Conservation (phyloP, 306 rosid species). For the Ormosia emarginata region DNA sequence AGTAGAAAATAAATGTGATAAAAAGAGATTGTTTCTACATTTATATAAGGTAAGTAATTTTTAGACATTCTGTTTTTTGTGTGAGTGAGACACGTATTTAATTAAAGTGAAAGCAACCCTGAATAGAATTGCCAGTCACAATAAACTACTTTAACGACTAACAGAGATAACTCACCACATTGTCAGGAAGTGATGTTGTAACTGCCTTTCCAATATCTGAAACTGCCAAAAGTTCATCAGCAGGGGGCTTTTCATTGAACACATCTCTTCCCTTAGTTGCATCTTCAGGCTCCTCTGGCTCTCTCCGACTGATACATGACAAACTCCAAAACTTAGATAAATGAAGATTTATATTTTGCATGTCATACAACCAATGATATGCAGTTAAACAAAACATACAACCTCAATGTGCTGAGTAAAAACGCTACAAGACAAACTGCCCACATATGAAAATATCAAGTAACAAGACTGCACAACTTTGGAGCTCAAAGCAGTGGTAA, state of each 20-base stretch:
- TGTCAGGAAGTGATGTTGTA: conserved; percentile 94
- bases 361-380: conserved; percentile 7
- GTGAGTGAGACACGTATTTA: neutral
- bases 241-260: conserved; percentile 95
- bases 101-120: neutral
- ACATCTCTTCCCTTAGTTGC: conserved; percentile 98
- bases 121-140: neutral
- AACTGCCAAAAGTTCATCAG: conserved; percentile 93
- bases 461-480: neutral
- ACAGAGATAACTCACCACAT: conserved; percentile 67
- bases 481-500: neutral
- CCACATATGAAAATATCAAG: neutral
- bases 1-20: neutral
- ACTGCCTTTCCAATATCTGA: conserved; percentile 92
- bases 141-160: neutral
- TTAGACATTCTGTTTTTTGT: neutral
- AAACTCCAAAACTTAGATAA: conserved; percentile 22
- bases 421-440: neutral
- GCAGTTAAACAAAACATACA: neutral
- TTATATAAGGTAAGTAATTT: neutral
- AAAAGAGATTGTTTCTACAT: neutral
- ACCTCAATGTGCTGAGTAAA: conserved; percentile 4
- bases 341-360: conserved; percentile 6
- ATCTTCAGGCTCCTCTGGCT: conserved; percentile 99
- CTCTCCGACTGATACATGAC: conserved; percentile 68